Evolutionary conservation across 2,329 filamentous ascomycete species (phyloP), one percentile per base, ranked within the genome.

Genomic region (Mycogone perniciosa): DNA sequence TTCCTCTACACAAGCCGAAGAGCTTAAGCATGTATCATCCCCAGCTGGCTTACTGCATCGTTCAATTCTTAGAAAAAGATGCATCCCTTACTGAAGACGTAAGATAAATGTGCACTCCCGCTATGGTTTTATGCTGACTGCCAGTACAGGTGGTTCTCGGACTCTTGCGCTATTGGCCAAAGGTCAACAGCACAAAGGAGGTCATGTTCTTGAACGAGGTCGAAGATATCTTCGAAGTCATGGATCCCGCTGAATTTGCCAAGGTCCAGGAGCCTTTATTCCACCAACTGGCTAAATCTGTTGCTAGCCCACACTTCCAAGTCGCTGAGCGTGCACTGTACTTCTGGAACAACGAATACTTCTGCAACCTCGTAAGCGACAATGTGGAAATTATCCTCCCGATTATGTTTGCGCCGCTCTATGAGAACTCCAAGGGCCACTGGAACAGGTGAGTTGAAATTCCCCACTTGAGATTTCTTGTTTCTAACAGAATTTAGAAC

Each of bases 281-380:
- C 77, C 90, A 96, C 62, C 93, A 99, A 68, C 78, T 99, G 58
- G 91, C 93, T 58, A 99, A 97, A 70, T 97, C 93, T 2, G 93
- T 99, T 39, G 92, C 93, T 45, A 99, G 93, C 66, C 93, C 93
- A 44, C 93, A 99, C 71, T 99, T 99, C 75, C 93, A 99, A 76
- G 93, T 99, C 52, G 93, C 93, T 13, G 93, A 99, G 73, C 84
- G 93, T 58, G 93, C 93, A 5, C 79, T 99, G 30, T 99, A 99
- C 73, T 99, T 99, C 75, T 99, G 93, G 93, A 99, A 99, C 77
- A 99, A 99, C 65, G 93, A 99, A 69, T 99, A 99, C 69, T 99
- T 99, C 73, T 99, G 93, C 77, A 99, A 97, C 65, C 78, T 99
- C 53, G 93, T 99, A 59, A 96, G 91, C 74, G 93, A 99, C 72